Evolutionary conservation across 176 grass and related monocot species (phyloP).

Genomic region (Eleusine coracana): DNA sequence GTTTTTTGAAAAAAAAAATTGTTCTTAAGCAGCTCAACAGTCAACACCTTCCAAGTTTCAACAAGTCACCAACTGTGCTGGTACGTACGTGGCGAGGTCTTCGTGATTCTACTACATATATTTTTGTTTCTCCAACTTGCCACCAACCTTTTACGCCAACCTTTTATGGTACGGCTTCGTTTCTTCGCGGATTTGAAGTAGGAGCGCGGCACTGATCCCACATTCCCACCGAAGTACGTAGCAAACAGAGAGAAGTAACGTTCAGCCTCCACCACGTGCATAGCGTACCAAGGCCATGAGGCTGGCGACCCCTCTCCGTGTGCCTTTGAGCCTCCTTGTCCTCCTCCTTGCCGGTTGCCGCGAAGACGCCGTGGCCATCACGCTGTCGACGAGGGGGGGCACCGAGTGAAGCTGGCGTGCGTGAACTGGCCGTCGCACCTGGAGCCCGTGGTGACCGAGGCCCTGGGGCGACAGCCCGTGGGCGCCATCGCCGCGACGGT

Average conservation of each 20-base stretch:
- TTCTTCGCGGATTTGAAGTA: slow-evolving; percentile 20
- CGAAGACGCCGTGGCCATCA: background rate
- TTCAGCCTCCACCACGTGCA: background rate
- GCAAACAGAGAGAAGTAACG: no score
- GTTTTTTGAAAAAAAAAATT: no score
- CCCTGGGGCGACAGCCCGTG: slow-evolving; percentile 57
- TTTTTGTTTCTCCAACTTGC: background rate
- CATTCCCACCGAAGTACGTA: no score
- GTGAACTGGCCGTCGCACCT: slow-evolving; percentile 86
- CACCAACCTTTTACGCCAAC: slow-evolving; percentile 26
- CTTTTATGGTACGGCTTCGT: background rate
- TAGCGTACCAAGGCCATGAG: background rate
- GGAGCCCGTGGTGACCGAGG: slow-evolving; percentile 64
- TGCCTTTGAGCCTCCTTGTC: background rate
- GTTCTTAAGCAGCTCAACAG: no score
- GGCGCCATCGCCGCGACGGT: slow-evolving; percentile 38
- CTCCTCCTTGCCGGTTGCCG: background rate
- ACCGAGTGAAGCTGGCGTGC: slow-evolving; percentile 74
- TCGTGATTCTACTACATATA: slow-evolving; percentile 7
- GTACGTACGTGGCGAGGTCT: background rate
- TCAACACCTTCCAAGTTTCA: no score
- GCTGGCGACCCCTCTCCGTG: background rate
- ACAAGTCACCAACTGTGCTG: no score
- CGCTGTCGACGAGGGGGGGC: slow-evolving; percentile 57
- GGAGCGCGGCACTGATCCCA: slow-evolving; percentile 1